Base-by-base conservation (phyloP, 2,329 filamentous ascomycete genomes). In the Neopestalotiopsis clavispora region DNA sequence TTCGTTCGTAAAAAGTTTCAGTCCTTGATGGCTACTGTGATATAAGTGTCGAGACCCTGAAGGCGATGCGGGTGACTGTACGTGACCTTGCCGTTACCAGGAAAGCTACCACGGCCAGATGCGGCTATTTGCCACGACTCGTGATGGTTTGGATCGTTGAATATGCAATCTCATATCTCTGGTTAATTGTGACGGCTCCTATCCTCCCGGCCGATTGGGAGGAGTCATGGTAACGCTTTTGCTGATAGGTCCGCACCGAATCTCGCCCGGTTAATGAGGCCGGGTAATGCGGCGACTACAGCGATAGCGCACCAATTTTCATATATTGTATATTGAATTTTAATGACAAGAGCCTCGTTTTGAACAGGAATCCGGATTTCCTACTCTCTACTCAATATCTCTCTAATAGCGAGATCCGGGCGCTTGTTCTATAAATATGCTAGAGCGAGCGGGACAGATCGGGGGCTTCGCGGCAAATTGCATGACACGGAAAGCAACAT, bases 271-370 rank as follows among this genome's bases (percentile, higher is more conserved):
- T 71, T 77, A 78, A 77, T 76, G 65, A 67, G 69, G 40, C 75
- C 75, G 75, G 75, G 72, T 76, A 78, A 77, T 75, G 58, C 70
- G 69, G 62, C 71, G 72, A 72, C 69, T 67, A 69, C 72, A 69
- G 69, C 70, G 71, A 72, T 68, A 72, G 67, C 58, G 71, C 69
- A 52, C 45, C 71, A 70, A 58, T 61, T 64, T 67, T 74, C 75
- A 77, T 78, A 68, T 78, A 77, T 71, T 13, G 60, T 72, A 77
- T 74, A 77, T 78, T 76, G 72, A 10, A 71, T 34, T 73, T 72
- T 74, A 77, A 69, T 52, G 45, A 1, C n/a, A 3, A 78, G 1
- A 34, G 32, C 32, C 32, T 62, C 17, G 59, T n/a, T 17, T 34
- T 12, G 32, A 20, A 7, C 59, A 20, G 1, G 34, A 20, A 30